Conservation (phyloP, 192 early-diverging fungal genomes). For the Backusella macrospora region DNA sequence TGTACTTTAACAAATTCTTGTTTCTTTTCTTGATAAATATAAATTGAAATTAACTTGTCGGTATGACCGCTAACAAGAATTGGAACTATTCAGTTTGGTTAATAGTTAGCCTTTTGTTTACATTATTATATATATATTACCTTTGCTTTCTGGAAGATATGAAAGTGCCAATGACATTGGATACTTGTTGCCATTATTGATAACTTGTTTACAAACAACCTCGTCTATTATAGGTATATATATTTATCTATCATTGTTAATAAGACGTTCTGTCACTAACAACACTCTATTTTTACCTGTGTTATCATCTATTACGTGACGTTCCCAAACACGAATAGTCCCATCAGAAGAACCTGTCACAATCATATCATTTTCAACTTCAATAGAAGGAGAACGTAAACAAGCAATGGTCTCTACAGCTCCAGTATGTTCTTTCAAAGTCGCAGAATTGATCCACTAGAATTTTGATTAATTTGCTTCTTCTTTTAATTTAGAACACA, state of each 20-base stretch:
- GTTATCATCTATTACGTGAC: constrained; percentile 41
- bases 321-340: constrained; percentile 70
- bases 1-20: constrained; percentile 64
- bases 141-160: constrained; percentile 63
- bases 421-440: constrained; percentile 67
- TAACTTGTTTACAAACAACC: constrained; percentile 65
- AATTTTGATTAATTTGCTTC: not conserved
- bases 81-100: constrained; percentile 40
- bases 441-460: constrained; percentile 66
- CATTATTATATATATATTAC: constrained; percentile 26
- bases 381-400: constrained; percentile 49
- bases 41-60: constrained; percentile 76
- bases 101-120: not conserved
- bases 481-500: not conserved
- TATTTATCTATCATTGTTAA: constrained; percentile 14
- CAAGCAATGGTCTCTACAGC: constrained; percentile 70
- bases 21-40: constrained; percentile 39
- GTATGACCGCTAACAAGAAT: constrained; percentile 86
- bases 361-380: constrained; percentile 52
- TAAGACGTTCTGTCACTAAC: too few species aligned
- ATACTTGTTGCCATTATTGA: constrained; percentile 68
- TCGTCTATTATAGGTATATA: constrained; percentile 52
- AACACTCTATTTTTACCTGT: too few species aligned
- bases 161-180: constrained; percentile 69
- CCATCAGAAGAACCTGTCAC: constrained; percentile 74